These are phyloP conservation scores for Starmerella cellae DNA, from an alignment of 805 yeast genomes.

Conservation along the genomic window DNA sequence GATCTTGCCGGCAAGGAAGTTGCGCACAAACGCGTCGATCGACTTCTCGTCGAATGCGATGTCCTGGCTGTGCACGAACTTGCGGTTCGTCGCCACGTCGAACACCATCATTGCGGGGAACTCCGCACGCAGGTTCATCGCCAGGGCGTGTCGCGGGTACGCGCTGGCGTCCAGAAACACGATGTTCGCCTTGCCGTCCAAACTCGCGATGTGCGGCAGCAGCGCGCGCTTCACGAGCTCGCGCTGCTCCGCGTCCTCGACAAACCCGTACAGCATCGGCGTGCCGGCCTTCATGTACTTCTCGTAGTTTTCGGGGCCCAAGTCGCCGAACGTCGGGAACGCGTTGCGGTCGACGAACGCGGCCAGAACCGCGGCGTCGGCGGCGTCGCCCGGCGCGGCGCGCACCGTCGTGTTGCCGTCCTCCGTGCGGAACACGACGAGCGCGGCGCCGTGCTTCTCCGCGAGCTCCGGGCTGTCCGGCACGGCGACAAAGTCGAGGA, in stretches of 20 bases:
- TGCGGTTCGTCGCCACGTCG: slow-evolving; percentile 50
- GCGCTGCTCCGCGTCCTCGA: slow-evolving; percentile 54
- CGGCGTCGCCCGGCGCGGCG: slow-evolving; percentile 23
- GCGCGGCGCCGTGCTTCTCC: slow-evolving; percentile 29
- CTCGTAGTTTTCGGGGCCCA: slow-evolving; percentile 65
- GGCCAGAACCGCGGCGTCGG: slow-evolving; percentile 29
- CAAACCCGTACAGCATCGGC: slow-evolving; percentile 85
- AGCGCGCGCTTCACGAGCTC: slow-evolving; percentile 40
- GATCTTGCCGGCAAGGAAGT: slow-evolving; percentile 50
- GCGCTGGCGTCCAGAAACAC: slow-evolving; percentile 73
- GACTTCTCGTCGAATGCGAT: slow-evolving; percentile 37
- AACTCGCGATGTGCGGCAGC: slow-evolving; percentile 52
- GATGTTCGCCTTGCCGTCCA: slow-evolving; percentile 70
- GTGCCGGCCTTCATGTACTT: slow-evolving; percentile 54
- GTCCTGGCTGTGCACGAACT: slow-evolving; percentile 64
- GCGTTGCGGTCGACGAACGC: slow-evolving; percentile 48
- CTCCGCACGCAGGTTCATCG: slow-evolving; percentile 61
- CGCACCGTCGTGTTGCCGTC: slow-evolving; percentile 19
- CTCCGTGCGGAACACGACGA: slow-evolving; percentile 33
- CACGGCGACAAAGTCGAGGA: slow-evolving; percentile 41
- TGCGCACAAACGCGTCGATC: slow-evolving; percentile 49
- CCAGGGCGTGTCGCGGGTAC: slow-evolving; percentile 77
- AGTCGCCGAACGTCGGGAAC: slow-evolving; percentile 77
- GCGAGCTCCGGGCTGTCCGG: slow-evolving; percentile 31
- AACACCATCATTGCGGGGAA: slow-evolving; percentile 89